These are phyloP conservation scores for Paramecium biaurelia DNA, from an alignment of 73 alveolate genomes.

Conservation along the genomic window DNA sequence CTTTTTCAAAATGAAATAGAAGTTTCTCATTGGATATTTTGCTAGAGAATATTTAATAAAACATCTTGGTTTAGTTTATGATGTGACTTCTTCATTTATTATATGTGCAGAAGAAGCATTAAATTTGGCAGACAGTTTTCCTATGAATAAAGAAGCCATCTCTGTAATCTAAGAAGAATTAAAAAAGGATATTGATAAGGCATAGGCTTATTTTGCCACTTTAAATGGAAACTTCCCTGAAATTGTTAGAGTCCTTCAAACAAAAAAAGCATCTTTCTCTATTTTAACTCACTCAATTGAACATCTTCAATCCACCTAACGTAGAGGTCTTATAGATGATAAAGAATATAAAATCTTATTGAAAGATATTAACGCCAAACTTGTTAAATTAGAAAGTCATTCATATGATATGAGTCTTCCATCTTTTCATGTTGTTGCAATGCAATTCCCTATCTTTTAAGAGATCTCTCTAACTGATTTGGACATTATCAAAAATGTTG, in stretches of 20 bases:
- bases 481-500: neutral
- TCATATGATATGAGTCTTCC: constrained; percentile 13
- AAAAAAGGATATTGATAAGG: constrained; percentile 24
- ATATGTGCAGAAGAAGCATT: constrained; percentile 49
- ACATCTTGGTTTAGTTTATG: constrained; percentile 67
- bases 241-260: constrained; percentile 65
- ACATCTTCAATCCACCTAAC: neutral
- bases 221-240: constrained; percentile 66
- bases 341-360: constrained; percentile 20
- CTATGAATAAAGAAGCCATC: constrained; percentile 53
- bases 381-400: constrained; percentile 44
- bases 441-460: constrained; percentile 56
- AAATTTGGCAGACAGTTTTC: neutral
- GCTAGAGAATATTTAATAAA: constrained; percentile 39
- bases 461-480: neutral
- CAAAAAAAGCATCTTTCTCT: constrained; percentile 65
- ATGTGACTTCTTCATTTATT: constrained; percentile 16
- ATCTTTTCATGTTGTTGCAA: constrained; percentile 45
- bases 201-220: constrained; percentile 44
- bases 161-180: constrained; percentile 39
- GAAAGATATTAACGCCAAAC: constrained; percentile 28
- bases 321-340: constrained; percentile 49
- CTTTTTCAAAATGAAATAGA: constrained; percentile 39
- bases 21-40: constrained; percentile 44
- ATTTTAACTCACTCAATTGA: constrained; percentile 42